Base-by-base conservation (phyloP, 2,329 filamentous ascomycete species). In the Metarhizium robertsii region DNA sequence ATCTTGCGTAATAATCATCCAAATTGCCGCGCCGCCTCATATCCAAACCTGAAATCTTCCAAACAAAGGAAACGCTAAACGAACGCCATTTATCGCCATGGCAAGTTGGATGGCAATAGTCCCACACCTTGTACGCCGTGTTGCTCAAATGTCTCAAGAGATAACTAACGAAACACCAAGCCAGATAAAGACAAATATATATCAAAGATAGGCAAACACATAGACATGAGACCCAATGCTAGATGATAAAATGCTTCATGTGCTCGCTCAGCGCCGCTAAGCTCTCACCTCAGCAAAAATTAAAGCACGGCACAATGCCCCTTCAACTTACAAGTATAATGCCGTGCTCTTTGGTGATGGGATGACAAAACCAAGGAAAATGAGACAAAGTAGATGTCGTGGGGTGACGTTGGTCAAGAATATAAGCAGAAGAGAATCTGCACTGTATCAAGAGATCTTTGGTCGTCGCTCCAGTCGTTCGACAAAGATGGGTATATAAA, bases 401-500 rank as follows among this genome's bases (percentile, higher is more conserved):
- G 43, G 36, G 50, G 7, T 25, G 30, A 34, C n/a, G 14, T 20
- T 32, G n/a, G 16, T 18, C n/a, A 3, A 43, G 16, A 20, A 18
- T 45, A 2, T 45, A 18, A 45, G 5, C 16, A 45, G 16, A 10
- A 34, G 16, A 45, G 11, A 49, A n/a, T 53, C 30, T 2, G 14
- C 10, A 20, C 10, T 49, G 36, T 18, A 2, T 6, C 6, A 20
- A 32, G 29, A 47, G 20, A 3, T 20, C 52, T 50, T 11, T 38
- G 7, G 45, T 40, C 38, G 32, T 34, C 34, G 47, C 20, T 16
- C 51, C 47, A 48, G 47, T 40, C 55, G 55, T 29, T 29, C 45
- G 18, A 48, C 18, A 2, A 48, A 48, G 25, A 11, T 48, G 55
- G 14, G 58, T 48, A 52, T 58, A 57, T 55, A 67, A 70, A 52